Conservation (phyloP, 305 asterid genomes). For the Fraxinus xanthoxyloides region DNA sequence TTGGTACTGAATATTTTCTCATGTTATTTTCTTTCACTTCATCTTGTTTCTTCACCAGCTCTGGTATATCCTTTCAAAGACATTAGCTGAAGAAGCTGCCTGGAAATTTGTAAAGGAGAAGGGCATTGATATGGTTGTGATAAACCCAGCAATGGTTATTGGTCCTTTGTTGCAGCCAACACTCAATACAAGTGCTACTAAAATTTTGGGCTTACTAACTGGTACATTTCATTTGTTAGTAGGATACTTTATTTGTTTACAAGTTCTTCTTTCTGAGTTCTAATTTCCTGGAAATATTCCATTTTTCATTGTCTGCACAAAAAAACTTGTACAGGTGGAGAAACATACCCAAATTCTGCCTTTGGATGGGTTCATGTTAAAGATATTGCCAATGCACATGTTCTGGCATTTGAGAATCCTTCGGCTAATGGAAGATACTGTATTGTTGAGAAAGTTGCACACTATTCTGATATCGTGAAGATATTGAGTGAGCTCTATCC, state of each 20-base stretch:
- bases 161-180: constrained; percentile 76
- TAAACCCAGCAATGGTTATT: constrained; percentile 66
- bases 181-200: constrained; percentile 59
- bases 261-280: not conserved
- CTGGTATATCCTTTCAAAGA: constrained; percentile 75
- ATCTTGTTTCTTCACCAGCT: constrained; percentile 28
- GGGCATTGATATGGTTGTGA: constrained; percentile 56
- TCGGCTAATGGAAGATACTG: constrained; percentile 48
- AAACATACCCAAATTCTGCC: constrained; percentile 45
- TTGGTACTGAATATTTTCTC: not conserved
- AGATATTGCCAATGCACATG: constrained; percentile 46
- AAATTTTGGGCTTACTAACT: constrained; percentile 47
- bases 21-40: not conserved
- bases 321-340: constrained; percentile 39
- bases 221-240: constrained; percentile 22
- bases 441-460: constrained; percentile 43
- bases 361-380: constrained; percentile 47
- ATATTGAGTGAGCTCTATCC: constrained; percentile 48
- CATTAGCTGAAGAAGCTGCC: constrained; percentile 55
- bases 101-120: constrained; percentile 68
- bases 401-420: constrained; percentile 45
- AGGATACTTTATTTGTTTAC: not conserved
- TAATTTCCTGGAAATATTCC: not conserved
- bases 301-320: not conserved
- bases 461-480: constrained; percentile 43